Evolutionary conservation across 768 basidiomycete genomes (phyloP).

Genomic region (Agrocybe pediades): DNA sequence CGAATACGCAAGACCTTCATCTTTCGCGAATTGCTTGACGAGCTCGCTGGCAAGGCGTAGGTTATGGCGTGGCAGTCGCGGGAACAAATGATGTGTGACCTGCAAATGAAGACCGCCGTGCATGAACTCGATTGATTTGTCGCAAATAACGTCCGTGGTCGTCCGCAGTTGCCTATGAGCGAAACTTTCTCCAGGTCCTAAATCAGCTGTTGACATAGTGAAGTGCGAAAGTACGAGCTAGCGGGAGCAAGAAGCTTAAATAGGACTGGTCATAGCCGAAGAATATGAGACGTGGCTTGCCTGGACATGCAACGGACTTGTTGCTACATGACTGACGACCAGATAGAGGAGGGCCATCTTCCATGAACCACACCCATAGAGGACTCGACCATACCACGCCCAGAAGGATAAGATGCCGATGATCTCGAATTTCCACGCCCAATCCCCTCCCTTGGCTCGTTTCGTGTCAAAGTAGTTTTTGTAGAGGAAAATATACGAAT

Average conservation of each 20-base stretch:
- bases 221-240: conserved; percentile 98
- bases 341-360: conserved; percentile 70
- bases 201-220: conserved; percentile 89
- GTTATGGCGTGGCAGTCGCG: conserved; percentile 94
- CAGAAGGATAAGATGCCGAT: conserved; percentile 80
- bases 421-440: conserved; percentile 81
- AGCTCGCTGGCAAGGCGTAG: conserved; percentile 78
- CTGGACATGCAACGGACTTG: conserved; percentile 95
- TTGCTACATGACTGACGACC: conserved; percentile 79
- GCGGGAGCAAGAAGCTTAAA: not conserved
- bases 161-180: conserved; percentile 93
- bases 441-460: conserved; percentile 67
- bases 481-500: conserved; percentile 78
- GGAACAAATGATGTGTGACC: conserved; percentile 97
- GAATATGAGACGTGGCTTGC: conserved; percentile 28
- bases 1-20: conserved; percentile 83
- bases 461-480: conserved; percentile 64
- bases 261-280: not conserved
- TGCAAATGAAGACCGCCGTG: conserved; percentile 99
- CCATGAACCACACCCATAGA: conserved; percentile 75
- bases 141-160: conserved; percentile 93
- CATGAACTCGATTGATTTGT: conserved; percentile 78
- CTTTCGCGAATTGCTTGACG: conserved; percentile 86
- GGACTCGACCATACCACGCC: conserved; percentile 78
- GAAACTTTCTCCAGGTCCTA: conserved; percentile 93